Evolutionary conservation across 495 filamentous ascomycete genomes (phyloP).

Genomic region (Penicillium odoratum): DNA sequence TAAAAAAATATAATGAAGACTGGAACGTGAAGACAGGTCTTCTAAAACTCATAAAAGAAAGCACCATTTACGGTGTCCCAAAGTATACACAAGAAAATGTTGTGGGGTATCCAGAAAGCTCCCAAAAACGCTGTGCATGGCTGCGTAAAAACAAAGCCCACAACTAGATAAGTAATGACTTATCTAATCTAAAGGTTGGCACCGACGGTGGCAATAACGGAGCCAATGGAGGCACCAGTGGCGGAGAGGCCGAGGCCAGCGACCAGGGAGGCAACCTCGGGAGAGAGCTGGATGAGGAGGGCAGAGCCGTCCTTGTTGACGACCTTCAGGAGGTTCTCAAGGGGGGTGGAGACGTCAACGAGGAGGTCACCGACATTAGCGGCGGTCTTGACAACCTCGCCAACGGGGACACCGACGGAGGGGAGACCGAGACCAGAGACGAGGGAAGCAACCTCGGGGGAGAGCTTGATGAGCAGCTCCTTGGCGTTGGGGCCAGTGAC

Average conservation of each 20-base stretch:
- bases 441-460: slow-evolving; percentile 32
- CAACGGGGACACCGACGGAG: slow-evolving; percentile 31
- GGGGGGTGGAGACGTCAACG: slow-evolving; percentile 31
- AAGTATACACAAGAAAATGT: slow-evolving; percentile 23
- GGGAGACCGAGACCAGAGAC: slow-evolving; percentile 41
- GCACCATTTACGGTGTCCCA: slow-evolving; percentile 14
- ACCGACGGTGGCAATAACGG: slow-evolving; percentile 36
- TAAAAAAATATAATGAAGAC: slow-evolving; percentile 2
- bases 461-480: slow-evolving; percentile 39
- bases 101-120: slow-evolving; percentile 20
- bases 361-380: slow-evolving; percentile 40
- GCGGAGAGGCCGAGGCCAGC: slow-evolving; percentile 41
- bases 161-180: slow-evolving; percentile 6
- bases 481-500: slow-evolving; percentile 34
- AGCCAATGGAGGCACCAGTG: slow-evolving; percentile 33
- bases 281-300: slow-evolving; percentile 40
- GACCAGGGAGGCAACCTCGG: slow-evolving; percentile 34
- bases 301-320: slow-evolving; percentile 29
- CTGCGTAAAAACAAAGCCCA: slow-evolving; percentile 19
- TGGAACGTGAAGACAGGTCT: background rate
- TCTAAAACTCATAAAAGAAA: slow-evolving; percentile 9
- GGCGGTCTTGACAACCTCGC: slow-evolving; percentile 37
- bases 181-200: slow-evolving; percentile 34
- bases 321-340: slow-evolving; percentile 35
- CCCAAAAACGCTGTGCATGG: slow-evolving; percentile 26